Base-by-base conservation (phyloP, 192 early-diverging fungal genomes). In the Gaertneriomyces semiglobifer region DNA sequence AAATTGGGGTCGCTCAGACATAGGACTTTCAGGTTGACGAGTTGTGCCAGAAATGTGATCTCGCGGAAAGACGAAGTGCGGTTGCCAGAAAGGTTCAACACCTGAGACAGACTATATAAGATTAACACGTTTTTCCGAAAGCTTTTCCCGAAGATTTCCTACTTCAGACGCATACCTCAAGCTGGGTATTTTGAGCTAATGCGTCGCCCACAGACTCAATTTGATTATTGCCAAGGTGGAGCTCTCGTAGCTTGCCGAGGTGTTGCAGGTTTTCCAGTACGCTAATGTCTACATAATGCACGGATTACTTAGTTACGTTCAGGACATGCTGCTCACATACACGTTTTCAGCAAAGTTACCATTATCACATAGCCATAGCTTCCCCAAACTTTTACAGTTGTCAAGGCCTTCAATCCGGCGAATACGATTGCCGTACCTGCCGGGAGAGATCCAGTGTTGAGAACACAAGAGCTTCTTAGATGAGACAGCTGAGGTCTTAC, bases 31-130 rank as follows among this genome's bases (percentile, higher is more conserved):
- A 86, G 76, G 5, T 71, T 60, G 6, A 73, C 75, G 4, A 86
- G 63, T 2, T 74, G 75, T 6, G 80, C 66, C 41, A 86, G 73
- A 54, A 84, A 75, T 7, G 86, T 60, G 19, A 86, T 71, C 38
- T 86, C 83, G 25, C 79, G 68, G 59, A 86, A 86, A 3, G 80
- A 85, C 3, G 82, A 83, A 43, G 86, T 70, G 8, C 43, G 46
- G 66, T 86, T 86, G 39, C 84, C 84, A 18, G 84, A 60, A 12
- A 86, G 61, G 67, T 79, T 83, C 10, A 86, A 53, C 33, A 74
- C 72, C 74, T 77, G 10, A 5, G 45, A 63, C 60, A 12, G 42
- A 39, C 11, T 43, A 63, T 11, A 51, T 51, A n/a, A 46, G 11
- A 39, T n/a, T n/a, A 39, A 14, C 44, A 43, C 14, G n/a, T 16